Base-by-base conservation (phyloP, 2,329 filamentous ascomycete genomes). In the Aureobasidium sp. region DNA sequence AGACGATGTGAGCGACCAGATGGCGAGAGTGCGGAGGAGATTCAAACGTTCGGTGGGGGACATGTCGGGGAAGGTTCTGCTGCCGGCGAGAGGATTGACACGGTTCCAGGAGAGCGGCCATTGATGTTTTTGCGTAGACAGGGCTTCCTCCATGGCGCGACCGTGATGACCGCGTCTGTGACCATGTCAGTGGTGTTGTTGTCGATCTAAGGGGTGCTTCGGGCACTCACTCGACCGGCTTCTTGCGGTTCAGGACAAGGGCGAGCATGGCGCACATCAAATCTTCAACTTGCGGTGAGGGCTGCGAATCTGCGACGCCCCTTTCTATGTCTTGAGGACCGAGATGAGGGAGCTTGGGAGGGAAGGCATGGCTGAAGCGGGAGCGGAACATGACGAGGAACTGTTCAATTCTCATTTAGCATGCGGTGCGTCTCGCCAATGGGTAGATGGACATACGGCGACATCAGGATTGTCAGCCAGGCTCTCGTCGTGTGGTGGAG, bases 351-450 rank as follows among this genome's bases (percentile, higher is more conserved):
- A 95, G 78, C 27, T 89, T 93, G 70, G 90, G 86, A 42, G 90
- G 86, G 61, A 98, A 93, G 56, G 83, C 86, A 56, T 95, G 90
- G 71, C 80, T 84, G 71, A 98, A 97, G 65, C 93, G 88, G 70
- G 87, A 86, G 69, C 91, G 84, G 72, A 97, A 98, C 88, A 95
- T 96, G 61, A 97, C 89, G 70, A 98, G 88, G 72, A 98, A 96
- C 89, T 96, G 65, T 56, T 61, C 61, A 64, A 64, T 60, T 53
- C 61, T 54, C 55, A 58, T 58, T 62, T 57, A 60, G 55, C 78
- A 77, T 76, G 76, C 67, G 21, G 62, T 57, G 63, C 58, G 61
- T 60, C 32, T 57, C n/a, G n/a, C n/a, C n/a, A n/a, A 39, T 14
- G 16, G 30, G 19, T 40, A 47, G 54, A 22, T 52, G 53, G 39